Percentiles rank a stretch among this genome's conserved stretches.
These are phyloP conservation scores for Hypoxylon sp. DNA, from an alignment of 2,329 filamentous ascomycete genomes.

Conservation along the genomic window DNA sequence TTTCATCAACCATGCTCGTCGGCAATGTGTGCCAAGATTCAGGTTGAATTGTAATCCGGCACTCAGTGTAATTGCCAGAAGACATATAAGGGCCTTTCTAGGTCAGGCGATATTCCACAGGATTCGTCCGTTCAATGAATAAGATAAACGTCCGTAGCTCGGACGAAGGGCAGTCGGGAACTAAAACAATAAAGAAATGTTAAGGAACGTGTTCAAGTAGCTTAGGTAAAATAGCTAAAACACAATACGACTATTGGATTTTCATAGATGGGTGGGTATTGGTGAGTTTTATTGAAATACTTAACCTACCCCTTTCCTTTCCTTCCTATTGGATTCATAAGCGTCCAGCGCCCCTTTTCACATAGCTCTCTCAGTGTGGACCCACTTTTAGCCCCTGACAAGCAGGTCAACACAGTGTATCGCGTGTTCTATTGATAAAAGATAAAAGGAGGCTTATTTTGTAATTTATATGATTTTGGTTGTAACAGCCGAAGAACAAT, in stretches of 20 bases:
- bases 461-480: too few species aligned
- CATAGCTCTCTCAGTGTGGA: background rate
- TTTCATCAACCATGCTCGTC: background rate
- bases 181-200: too few species aligned
- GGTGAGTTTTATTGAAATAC: too few species aligned
- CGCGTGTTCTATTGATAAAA: too few species aligned
- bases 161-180: background rate
- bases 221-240: too few species aligned
- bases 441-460: too few species aligned
- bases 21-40: background rate
- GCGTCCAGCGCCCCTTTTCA: background rate
- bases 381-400: conserved; percentile 3
- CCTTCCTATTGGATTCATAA: too few species aligned
- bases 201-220: too few species aligned
- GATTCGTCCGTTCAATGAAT: background rate
- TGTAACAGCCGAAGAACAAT: too few species aligned
- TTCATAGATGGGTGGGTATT: background rate
- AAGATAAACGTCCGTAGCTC: background rate
- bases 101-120: background rate
- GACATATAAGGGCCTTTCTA: background rate
- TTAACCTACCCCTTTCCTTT: too few species aligned
- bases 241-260: too few species aligned
- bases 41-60: background rate
- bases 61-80: background rate
- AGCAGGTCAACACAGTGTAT: background rate